Percentiles rank a stretch among this genome's conserved stretches.
phyloP scores from a whole-genome alignment of 2,329 filamentous ascomycete genomes.

The Aspergillus uvarum region DNA sequence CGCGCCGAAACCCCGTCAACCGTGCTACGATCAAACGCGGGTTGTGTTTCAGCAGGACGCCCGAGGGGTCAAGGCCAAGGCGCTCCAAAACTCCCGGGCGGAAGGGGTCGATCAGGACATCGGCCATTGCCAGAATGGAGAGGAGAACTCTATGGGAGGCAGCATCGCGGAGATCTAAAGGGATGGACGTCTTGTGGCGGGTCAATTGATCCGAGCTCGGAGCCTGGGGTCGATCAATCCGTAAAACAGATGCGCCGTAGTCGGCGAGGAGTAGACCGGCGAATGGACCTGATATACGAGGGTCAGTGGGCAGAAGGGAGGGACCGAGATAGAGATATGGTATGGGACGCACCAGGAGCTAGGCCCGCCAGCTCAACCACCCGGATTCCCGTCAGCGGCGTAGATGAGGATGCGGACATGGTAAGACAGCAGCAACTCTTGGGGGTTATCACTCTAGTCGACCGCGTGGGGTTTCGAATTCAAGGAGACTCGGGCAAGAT shows the following conservation, averaged over 20 bases:
- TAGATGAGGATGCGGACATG: slow-evolving; percentile 17
- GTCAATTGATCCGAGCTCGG: slow-evolving; percentile 70
- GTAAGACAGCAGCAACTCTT: not conserved
- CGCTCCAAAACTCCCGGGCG: slow-evolving; percentile 87
- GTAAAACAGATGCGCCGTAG: slow-evolving; percentile 82
- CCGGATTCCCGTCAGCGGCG: slow-evolving; percentile 57
- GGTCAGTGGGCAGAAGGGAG: not conserved
- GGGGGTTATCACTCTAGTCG: no score
- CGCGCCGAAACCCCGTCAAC: slow-evolving; percentile 85
- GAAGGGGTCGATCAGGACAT: slow-evolving; percentile 90
- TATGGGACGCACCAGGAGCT: slow-evolving; percentile 55
- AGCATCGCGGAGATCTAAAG: slow-evolving; percentile 72
- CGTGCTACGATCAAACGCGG: slow-evolving; percentile 76
- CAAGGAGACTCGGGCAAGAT: no score
- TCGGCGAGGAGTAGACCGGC: slow-evolving; percentile 86
- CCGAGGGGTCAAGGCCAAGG: slow-evolving; percentile 70
- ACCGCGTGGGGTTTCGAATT: no score
- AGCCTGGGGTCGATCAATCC: slow-evolving; percentile 67
- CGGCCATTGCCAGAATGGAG: slow-evolving; percentile 61
- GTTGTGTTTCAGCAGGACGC: slow-evolving; percentile 65
- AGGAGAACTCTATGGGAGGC: slow-evolving; percentile 66
- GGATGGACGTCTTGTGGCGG: slow-evolving; percentile 76
- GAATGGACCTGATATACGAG: slow-evolving; percentile 67
- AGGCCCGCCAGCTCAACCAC: slow-evolving; percentile 67
- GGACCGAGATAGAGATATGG: not conserved